phyloP scores from a whole-genome alignment of 208 protist genomes.

The Tritrichomonas foetus region DNA sequence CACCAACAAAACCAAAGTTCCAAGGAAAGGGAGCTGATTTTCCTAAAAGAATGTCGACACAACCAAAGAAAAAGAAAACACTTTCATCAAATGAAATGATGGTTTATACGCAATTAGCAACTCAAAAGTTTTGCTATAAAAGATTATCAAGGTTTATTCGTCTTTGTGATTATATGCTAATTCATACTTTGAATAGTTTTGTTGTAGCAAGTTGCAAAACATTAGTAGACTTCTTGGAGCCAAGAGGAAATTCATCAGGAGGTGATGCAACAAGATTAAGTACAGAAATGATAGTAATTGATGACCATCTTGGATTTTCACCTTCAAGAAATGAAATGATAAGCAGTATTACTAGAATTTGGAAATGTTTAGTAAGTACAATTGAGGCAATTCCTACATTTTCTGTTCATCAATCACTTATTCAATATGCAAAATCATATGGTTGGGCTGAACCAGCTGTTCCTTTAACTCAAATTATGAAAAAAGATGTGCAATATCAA shows the following conservation, averaged over 20 bases:
- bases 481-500: background rate
- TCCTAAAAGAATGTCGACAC: background rate
- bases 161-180: slow-evolving; percentile 29
- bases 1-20: too few species aligned
- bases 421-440: background rate
- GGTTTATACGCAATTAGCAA: slow-evolving; percentile 33
- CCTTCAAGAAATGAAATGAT: slow-evolving; percentile 10
- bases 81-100: background rate
- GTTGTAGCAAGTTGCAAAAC: background rate
- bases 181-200: background rate
- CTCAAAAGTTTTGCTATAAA: background rate
- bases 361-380: background rate
- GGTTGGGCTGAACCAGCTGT: background rate
- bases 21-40: background rate
- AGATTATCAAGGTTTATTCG: background rate
- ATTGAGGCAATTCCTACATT: background rate
- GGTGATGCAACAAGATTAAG: slow-evolving; percentile 8
- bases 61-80: background rate
- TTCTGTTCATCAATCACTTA: background rate
- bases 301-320: background rate
- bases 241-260: background rate
- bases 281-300: background rate
- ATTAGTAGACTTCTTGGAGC: background rate
- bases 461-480: background rate
- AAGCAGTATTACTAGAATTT: background rate